Conservation (phyloP, 371 early-diverging fungal genomes). For the Rhizopus arrhizus region DNA sequence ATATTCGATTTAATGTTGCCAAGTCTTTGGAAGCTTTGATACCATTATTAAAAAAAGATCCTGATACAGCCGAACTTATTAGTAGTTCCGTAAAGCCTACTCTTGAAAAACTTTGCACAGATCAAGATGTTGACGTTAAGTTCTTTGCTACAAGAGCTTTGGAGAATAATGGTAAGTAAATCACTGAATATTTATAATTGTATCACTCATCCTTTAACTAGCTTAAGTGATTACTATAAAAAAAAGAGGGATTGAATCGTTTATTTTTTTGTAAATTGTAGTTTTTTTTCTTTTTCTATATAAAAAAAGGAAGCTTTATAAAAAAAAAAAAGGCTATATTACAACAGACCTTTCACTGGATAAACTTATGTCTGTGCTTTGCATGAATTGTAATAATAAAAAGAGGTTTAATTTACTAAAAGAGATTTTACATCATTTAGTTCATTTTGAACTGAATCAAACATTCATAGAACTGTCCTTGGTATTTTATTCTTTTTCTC, state of each 20-base stretch:
- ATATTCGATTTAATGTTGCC: slow-evolving; percentile 98
- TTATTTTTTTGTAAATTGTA: slow-evolving; percentile 20
- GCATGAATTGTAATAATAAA: neutral
- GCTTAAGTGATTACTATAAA: slow-evolving; percentile 4
- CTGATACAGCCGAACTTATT: slow-evolving; percentile 64
- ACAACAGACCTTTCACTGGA: too few species aligned
- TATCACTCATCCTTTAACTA: neutral
- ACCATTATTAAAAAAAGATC: slow-evolving; percentile 72
- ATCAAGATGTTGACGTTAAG: slow-evolving; percentile 91
- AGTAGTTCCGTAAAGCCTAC: slow-evolving; percentile 77
- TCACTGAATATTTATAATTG: too few species aligned
- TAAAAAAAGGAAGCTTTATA: neutral
- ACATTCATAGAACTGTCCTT: slow-evolving; percentile 2
- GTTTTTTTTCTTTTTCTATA: slow-evolving; percentile 4
- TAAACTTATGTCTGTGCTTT: neutral
- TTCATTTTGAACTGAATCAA: slow-evolving; percentile 7
- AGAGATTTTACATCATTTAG: slow-evolving; percentile 1
- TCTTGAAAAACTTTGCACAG: slow-evolving; percentile 82
- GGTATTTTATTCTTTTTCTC: slow-evolving; percentile 2
- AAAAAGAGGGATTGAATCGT: neutral
- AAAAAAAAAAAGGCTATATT: neutral
- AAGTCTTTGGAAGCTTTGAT: slow-evolving; percentile 90
- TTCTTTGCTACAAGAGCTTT: slow-evolving; percentile 89
- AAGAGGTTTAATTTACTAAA: neutral
- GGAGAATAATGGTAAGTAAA: slow-evolving; percentile 39